Percentiles rank a stretch among this genome's conserved stretches.
These are phyloP conservation scores for Bothriochloa decipiens DNA, from an alignment of 176 grass and related monocot species.

Conservation along the genomic window DNA sequence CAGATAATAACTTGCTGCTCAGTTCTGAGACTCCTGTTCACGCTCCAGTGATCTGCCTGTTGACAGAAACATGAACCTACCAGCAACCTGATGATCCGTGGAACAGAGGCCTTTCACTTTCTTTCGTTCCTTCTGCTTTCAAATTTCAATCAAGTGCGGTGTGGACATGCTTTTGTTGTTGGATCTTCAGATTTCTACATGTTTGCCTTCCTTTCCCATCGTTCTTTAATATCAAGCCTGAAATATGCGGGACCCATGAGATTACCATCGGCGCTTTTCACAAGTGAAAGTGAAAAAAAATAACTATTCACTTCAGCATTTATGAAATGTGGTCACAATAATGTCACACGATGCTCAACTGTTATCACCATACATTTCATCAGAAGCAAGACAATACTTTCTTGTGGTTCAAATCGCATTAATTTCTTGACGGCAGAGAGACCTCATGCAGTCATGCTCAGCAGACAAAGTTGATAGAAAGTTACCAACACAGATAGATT, in stretches of 20 bases:
- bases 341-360: constrained; percentile 23
- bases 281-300: not conserved
- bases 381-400: constrained; percentile 1
- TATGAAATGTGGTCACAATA: not conserved
- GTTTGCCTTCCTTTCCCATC: constrained; percentile 65
- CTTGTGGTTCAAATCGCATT: not conserved
- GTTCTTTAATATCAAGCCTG: constrained; percentile 61
- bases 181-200: constrained; percentile 42
- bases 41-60: not conserved
- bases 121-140: not conserved
- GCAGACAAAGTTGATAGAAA: constrained; percentile 12
- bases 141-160: not conserved
- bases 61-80: not conserved
- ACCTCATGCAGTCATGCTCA: not conserved
- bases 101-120: not conserved
- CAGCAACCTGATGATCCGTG: not conserved
- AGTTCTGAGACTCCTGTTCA: constrained; percentile 10
- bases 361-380: not conserved
- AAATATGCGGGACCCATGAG: constrained; percentile 7
- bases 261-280: constrained; percentile 10
- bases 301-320: constrained; percentile 15
- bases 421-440: constrained; percentile 3
- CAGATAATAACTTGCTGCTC: constrained; percentile 17
- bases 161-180: constrained; percentile 4
- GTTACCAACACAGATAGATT: constrained; percentile 7